Base-by-base conservation (phyloP, 129 eudicot genomes). In the Logfia minima region DNA sequence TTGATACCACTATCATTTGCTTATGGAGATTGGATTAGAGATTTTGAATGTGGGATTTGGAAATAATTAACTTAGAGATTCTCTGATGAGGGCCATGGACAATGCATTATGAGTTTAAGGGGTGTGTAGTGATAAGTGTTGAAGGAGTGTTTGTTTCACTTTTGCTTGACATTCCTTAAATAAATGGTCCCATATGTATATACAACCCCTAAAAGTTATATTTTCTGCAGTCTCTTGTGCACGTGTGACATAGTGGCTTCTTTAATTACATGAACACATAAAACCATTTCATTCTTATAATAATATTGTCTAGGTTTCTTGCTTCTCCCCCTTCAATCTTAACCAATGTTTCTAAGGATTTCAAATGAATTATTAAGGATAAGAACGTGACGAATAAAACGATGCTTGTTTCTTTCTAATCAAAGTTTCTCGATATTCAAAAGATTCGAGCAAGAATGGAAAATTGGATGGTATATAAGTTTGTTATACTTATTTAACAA, bases 241-340 rank as follows among this genome's bases (percentile, higher is more conserved):
- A 83, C 76, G 86, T 83, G 83, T 83, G 79, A 39, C 75, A 83
- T 65, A 22, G 66, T 80, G 75, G 68, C 41, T 68, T 77, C 51
- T 68, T 77, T 59, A 26, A 26, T 2, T 26, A 68, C 75, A 77
- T 68, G 80, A 76, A 66, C 55, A 68, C 79, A 31, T 55, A 63
- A 58, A 68, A 68, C 81, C 75, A 69, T 22, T 68, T 68, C 32
- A 26, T 65, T 23, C 48, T 68, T 24, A 45, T 13, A 75, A 28
- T 29, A 41, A 21, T 19, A 62, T 43, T 58, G 68, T 74, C 3
- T 21, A 55, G 26, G 65, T 31, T 52, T 48, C 28, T 29, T 71
- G 76, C n/a, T 53, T 71, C 76, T 52, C 32, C 67, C 13, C 24
- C 45, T 31, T 8, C 48, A 48, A 48, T 58, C 23, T 56, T 22